These are phyloP conservation scores for Coemansia sp. DNA, from an alignment of 192 early-diverging fungal genomes.

Conservation along the genomic window DNA sequence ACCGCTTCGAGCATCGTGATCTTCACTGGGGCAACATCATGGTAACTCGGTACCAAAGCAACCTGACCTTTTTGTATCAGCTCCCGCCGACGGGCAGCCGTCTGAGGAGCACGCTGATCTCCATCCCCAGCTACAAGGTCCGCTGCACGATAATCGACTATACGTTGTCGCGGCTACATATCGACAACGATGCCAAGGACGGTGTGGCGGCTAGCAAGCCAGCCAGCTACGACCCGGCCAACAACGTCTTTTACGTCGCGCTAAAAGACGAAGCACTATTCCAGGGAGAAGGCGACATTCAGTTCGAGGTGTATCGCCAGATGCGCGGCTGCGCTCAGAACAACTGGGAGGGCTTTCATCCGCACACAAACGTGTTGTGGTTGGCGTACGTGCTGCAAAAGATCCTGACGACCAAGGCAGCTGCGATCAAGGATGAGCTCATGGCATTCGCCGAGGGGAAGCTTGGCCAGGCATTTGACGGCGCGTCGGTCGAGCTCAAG, in stretches of 20 bases:
- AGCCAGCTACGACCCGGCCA: constrained; percentile 21
- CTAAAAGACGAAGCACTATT: constrained; percentile 54
- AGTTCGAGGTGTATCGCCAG: constrained; percentile 68
- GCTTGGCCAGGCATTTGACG: constrained; percentile 29
- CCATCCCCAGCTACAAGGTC: constrained; percentile 57
- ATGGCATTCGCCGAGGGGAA: constrained; percentile 37
- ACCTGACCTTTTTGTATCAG: constrained; percentile 45
- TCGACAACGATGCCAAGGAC: constrained; percentile 37
- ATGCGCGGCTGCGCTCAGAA: constrained; percentile 49
- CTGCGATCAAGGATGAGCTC: constrained; percentile 35
- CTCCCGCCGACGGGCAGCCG: constrained; percentile 33
- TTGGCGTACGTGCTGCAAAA: constrained; percentile 44
- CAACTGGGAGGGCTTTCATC: constrained; percentile 40
- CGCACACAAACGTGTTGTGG: constrained; percentile 48
- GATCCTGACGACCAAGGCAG: constrained; percentile 42
- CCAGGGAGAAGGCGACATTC: constrained; percentile 58
- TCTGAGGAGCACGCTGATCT: constrained; percentile 35
- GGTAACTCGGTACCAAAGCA: constrained; percentile 48
- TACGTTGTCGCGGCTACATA: constrained; percentile 59
- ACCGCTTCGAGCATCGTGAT: constrained; percentile 62
- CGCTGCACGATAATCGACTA: constrained; percentile 69
- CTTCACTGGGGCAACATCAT: constrained; percentile 72
- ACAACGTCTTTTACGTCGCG: constrained; percentile 52
- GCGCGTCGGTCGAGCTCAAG: constrained; percentile 14
- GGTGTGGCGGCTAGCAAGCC: constrained; percentile 11